These are phyloP conservation scores for Dendrobium nobile DNA, from an alignment of 106 monocot species.

Conservation along the genomic window DNA sequence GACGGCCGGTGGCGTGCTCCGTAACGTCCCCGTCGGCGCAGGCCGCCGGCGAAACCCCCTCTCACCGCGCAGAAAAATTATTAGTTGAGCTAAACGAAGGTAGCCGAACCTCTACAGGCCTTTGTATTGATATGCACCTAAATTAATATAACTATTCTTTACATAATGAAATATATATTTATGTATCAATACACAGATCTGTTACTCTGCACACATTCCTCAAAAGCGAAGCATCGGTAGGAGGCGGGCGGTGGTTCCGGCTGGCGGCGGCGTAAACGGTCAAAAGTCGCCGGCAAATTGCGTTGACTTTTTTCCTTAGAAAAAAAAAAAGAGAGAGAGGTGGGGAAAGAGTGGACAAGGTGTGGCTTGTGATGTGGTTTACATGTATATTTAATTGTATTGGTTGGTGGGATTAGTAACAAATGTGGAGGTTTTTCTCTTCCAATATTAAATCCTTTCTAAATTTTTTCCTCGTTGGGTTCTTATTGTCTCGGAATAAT, in stretches of 20 bases:
- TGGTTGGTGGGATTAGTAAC: background rate
- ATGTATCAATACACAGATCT: background rate
- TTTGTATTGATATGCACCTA: no score
- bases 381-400: background rate
- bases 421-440: background rate
- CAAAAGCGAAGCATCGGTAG: background rate
- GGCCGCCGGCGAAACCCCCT: background rate
- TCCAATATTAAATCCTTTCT: background rate
- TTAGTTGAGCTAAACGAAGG: background rate
- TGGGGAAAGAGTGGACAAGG: background rate
- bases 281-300: background rate
- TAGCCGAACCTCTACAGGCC: no score
- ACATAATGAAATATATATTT: no score
- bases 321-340: background rate
- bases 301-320: background rate
- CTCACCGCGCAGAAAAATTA: background rate
- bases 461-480: background rate
- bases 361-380: background rate
- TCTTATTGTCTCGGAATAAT: no score
- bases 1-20: slow-evolving; percentile 55
- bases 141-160: no score
- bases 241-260: background rate
- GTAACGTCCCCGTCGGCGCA: slow-evolving; percentile 39
- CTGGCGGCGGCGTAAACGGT: background rate
- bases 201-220: background rate